phyloP scores from a whole-genome alignment of 805 yeast species.

The Suhomyces prunicola region DNA sequence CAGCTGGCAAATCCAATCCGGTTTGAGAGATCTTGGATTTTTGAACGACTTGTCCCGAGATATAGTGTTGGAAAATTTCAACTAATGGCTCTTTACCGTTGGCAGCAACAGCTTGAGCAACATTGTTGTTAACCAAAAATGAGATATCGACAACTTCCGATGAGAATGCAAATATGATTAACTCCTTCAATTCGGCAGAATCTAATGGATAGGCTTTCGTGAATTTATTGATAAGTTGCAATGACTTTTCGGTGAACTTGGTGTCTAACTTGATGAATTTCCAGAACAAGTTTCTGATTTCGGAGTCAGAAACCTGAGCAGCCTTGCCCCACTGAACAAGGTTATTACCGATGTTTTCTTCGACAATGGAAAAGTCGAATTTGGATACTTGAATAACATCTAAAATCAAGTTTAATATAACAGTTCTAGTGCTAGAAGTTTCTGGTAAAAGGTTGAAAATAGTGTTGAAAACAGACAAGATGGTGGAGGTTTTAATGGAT shows the following conservation, averaged over 20 bases:
- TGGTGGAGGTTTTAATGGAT: conserved; percentile 39
- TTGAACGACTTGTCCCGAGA: conserved; percentile 32
- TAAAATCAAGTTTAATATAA: conserved; percentile 31
- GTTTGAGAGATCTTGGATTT: conserved; percentile 15
- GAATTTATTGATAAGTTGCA: conserved; percentile 35
- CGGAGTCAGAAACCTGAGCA: conserved; percentile 29
- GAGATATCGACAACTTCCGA: conserved; percentile 39
- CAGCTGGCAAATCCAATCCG: conserved; percentile 16
- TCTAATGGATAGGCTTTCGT: conserved; percentile 24
- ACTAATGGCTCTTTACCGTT: conserved; percentile 27
- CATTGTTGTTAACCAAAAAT: conserved; percentile 40
- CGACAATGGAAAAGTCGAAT: conserved; percentile 31
- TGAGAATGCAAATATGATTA: conserved; percentile 35
- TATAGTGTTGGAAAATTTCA: conserved; percentile 29
- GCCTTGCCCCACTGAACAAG: conserved; percentile 34
- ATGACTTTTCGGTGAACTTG: conserved; percentile 25
- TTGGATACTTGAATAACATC: conserved; percentile 26
- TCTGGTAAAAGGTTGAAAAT: conserved; percentile 41
- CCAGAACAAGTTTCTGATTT: conserved; percentile 35
- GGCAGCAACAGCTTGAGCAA: conserved; percentile 30
- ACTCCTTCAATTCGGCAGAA: conserved; percentile 23
- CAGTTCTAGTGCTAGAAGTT: conserved; percentile 28
- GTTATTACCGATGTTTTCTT: conserved; percentile 34
- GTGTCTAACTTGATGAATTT: conserved; percentile 34
- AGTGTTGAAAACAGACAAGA: conserved; percentile 39